These are phyloP conservation scores for Plasmodium relictum DNA, from an alignment of 169 alveolate species.

Conservation along the genomic window DNA sequence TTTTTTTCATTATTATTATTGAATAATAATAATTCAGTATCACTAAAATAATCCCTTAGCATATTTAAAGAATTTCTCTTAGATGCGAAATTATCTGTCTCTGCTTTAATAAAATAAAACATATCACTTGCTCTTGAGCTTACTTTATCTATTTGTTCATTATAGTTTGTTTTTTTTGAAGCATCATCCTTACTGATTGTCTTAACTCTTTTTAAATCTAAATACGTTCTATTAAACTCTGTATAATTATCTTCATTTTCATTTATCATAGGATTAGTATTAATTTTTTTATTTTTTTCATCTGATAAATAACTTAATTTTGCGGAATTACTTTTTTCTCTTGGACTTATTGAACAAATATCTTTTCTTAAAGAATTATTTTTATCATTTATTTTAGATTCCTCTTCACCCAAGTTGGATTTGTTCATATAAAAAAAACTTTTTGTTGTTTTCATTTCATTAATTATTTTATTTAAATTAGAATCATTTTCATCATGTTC, in stretches of 20 bases:
- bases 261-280: not conserved
- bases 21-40: slow-evolving; percentile 35
- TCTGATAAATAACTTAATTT: not conserved
- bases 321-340: not conserved
- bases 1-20: slow-evolving; percentile 35
- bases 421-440: slow-evolving; percentile 53
- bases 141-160: not conserved
- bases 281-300: not conserved
- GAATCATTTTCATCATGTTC: slow-evolving; percentile 32
- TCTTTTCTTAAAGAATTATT: not conserved
- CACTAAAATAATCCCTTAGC: slow-evolving; percentile 38
- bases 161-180: slow-evolving; percentile 11
- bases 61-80: slow-evolving; percentile 21
- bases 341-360: not conserved
- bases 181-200: not conserved
- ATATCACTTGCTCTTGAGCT: slow-evolving; percentile 4
- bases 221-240: not conserved
- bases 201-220: not conserved
- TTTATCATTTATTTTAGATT: not conserved
- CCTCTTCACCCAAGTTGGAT: slow-evolving; percentile 16
- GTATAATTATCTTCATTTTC: not conserved
- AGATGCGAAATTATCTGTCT: slow-evolving; percentile 32
- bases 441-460: slow-evolving; percentile 58
- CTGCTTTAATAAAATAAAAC: slow-evolving; percentile 19
- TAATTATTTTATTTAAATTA: slow-evolving; percentile 44